Evolutionary conservation across 192 early-diverging fungal species (phyloP), one percentile per base, ranked within the genome.

Genomic region (Rhizoclosmatium sp.): DNA sequence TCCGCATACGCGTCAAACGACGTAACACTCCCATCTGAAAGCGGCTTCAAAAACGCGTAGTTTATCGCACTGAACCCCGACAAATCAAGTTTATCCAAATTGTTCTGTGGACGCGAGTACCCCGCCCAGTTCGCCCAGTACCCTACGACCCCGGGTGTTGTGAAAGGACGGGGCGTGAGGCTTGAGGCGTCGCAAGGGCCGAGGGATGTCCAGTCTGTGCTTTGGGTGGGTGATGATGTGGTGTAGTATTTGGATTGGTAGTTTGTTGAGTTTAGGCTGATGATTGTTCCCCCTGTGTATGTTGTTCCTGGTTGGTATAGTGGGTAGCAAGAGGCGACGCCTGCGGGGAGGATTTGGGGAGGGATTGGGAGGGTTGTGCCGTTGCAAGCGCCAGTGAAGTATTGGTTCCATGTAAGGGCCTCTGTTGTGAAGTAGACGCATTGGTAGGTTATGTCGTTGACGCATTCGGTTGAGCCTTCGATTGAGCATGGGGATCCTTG

Each of bases 41-140:
- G 45, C 1, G 61, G 44, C n/a, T 75, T 75, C 59, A 75, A 75
- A 39, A 75, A 75, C 10, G 72, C 72, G 72, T 75, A 75, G 39
- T 75, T 75, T 41, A 75, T 47, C 21, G 61, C 72, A 65, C 21
- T 46, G 44, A 75, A 60, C 9, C 72, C 72, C 7, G 72, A 47
- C 59, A 75, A 47, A 49, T 75, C 72, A n/a, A 75, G 14, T 41
- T 47, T 46, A 40, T 41, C 47, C 31, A 65, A 16, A 45, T 45
- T 65, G 44, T 75, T 75, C 39, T 75, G 72, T 44, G 59, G 72
- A 45, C 72, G 72, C n/a, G 44, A 48, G 59, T 75, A 75, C 3
- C 19, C 61, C 4, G 59, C 59, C 72, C 72, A 75, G 39, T 75
- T 60, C 7, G 72, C 45, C 59, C 59, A 75, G 44, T 75, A 69